A percentile compares a stretch with the other conserved stretches of the same genome.
phyloP scores from a whole-genome alignment of 768 basidiomycete species.

The Pisolithus albus region DNA sequence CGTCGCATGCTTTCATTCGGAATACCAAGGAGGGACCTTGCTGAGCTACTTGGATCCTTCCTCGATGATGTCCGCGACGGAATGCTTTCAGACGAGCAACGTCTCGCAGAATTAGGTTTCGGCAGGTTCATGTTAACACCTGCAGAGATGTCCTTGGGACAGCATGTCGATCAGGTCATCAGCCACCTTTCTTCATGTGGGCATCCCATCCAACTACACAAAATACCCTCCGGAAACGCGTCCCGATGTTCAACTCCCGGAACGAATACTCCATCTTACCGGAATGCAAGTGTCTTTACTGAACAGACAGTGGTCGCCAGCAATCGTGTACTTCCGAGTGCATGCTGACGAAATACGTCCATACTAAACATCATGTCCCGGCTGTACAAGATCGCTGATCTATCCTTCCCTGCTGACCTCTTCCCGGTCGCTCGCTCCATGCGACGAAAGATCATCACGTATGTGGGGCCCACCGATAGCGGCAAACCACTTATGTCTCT shows the following conservation, averaged over 20 bases:
- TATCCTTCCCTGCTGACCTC: conserved; percentile 42
- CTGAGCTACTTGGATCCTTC: conserved; percentile 39
- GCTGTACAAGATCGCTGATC: conserved; percentile 35
- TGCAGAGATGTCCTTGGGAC: conserved; percentile 17
- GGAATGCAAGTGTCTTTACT: conserved; percentile 57
- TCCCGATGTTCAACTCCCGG: too few relatives aligned
- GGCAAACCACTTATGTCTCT: conserved; percentile 95
- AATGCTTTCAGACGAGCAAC: conserved; percentile 11
- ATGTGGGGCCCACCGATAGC: conserved; percentile 96
- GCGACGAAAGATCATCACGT: conserved; percentile 79
- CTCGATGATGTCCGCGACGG: conserved; percentile 33
- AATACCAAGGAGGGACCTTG: conserved; percentile 34
- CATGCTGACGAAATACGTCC: conserved; percentile 68
- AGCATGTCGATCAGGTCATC: conserved; percentile 41
- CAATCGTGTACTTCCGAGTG: conserved; percentile 66
- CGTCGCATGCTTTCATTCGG: conserved; percentile 45
- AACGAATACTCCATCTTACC: conserved; percentile 33
- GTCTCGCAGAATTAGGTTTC: conserved; percentile 31
- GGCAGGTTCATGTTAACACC: conserved; percentile 5
- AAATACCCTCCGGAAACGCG: conserved; percentile 16
- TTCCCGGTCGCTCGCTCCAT: conserved; percentile 49
- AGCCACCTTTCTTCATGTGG: conserved; percentile 54
- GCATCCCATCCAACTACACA: conserved; percentile 31
- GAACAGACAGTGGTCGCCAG: conserved; percentile 58
- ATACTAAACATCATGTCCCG: too few relatives aligned